Conservation (phyloP, 2,329 filamentous ascomycete species). For the Fusarium siculi region DNA sequence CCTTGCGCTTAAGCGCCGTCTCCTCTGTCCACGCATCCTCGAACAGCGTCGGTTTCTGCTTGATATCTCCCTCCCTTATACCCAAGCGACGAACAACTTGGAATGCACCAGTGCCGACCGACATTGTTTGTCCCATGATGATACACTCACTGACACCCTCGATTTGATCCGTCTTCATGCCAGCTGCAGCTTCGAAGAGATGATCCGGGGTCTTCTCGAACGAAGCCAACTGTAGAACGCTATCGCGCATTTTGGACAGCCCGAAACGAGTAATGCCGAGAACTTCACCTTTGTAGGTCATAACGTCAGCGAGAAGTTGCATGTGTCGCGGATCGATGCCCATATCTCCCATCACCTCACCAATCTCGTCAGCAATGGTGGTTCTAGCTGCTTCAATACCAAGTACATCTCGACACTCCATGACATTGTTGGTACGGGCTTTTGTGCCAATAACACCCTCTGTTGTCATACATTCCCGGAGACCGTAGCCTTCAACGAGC, state of each 20-base stretch:
- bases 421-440: conserved; percentile 84
- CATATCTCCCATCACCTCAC: conserved; percentile 91
- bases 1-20: conserved; percentile 33
- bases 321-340: conserved; percentile 97
- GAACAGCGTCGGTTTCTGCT: conserved; percentile 71
- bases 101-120: conserved; percentile 90
- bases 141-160: conserved; percentile 97
- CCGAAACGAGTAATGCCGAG: conserved; percentile 97
- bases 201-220: conserved; percentile 99
- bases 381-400: conserved; percentile 93
- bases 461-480: conserved; percentile 90
- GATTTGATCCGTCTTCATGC: conserved; percentile 91
- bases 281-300: conserved; percentile 99
- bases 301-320: conserved; percentile 95
- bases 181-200: conserved; percentile 91
- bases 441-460: conserved; percentile 85
- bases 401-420: conserved; percentile 87
- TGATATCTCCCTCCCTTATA: conserved; percentile 68
- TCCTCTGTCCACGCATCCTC: conserved; percentile 71
- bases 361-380: conserved; percentile 91
- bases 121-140: conserved; percentile 97
- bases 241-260: conserved; percentile 94
- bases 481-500: conserved; percentile 93
- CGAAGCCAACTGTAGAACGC: conserved; percentile 89
- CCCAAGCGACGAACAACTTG: conserved; percentile 84